Evolutionary conservation across 768 basidiomycete species (phyloP), one percentile per base, ranked within the genome.

Genomic region (Pleurotus giganteus): DNA sequence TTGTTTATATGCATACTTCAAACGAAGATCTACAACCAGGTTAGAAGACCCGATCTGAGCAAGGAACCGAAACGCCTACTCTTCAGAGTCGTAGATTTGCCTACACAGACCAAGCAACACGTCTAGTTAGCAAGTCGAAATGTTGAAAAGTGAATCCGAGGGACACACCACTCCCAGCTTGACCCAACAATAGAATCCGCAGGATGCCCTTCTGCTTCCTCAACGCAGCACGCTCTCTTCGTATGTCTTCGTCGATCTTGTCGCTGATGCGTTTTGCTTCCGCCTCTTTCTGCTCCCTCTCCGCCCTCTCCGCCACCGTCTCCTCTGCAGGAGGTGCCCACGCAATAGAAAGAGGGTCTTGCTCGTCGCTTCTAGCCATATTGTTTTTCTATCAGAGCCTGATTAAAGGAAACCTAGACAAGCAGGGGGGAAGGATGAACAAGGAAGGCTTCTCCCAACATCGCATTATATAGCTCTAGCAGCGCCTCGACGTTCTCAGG

Each of bases 51-150:
- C 19, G 31, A 26, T 5, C 3, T 24, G 21, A 26, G 4, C 45
- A 27, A 15, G 46, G 47, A 41, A 24, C 34, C 4, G 46, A 47
- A 47, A 23, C 11, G 21, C 67, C 39, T 50, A 82, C 79, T 82
- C 66, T 82, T 82, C 54, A 83, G 71, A 8, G 80, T 83, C 6
- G 81, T 82, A 0, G 81, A 81, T 69, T 84, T 83, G 29, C 82
- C 83, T 81, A 62, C 37, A 46, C 55, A 21, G n/a, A 23, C 15
- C 45, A 37, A 32, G 44, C 28, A 55, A 57, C n/a, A n/a, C n/a
- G 42, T 27, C 47, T 47, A 31, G 23, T 15, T 37, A 24, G 47
- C 19, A 23, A 23, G n/a, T 21, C n/a, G 21, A 23, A 53, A 47
- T 11, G 46, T 13, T 15, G 60, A 55, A 49, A 17, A 53, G 24